Evolutionary conservation across 192 early-diverging fungal genomes (phyloP), one percentile per base, ranked within the genome.

Genomic region (Phlyctochytrium bullatum): DNA sequence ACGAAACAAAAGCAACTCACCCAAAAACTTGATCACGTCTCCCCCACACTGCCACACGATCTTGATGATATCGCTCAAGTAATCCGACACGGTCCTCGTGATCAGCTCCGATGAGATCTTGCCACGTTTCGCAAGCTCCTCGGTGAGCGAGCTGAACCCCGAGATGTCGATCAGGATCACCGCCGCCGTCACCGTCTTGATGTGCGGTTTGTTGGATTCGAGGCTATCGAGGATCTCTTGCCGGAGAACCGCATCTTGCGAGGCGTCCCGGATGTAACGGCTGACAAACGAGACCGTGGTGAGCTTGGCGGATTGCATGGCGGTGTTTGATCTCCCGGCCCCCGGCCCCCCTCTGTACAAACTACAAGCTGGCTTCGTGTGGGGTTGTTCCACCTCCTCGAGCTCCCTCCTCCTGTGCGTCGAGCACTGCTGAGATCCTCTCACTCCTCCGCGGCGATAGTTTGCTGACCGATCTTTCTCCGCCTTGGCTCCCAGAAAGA

Each of bases 21-120:
- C 70, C 70, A 31, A 61, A 32, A 72, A 72, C 59, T 72, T 72
- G 50, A 72, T 61, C 29, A 72, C 70, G 34, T 72, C 70, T 23
- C 70, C 70, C 20, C 59, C 64, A 34, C 66, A 66, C 31, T 50
- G 57, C 2, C 58, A 72, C 6, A 72, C 65, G n/a, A 72, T 66
- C 36, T 58, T 52, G 29, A 72, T 72, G 47, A 72, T 72, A 57
- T 72, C 65, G 62, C 33, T 40, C 70, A 72, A 57, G 59, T 65
- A 72, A 23, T 66, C 65, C 3, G 70, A 72, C 6, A 72, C 64
- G 0, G 70, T 59, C 40, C 66, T 62, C n/a, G 64, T 72, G 61
- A 72, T 65, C 33, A 65, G 61, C 58, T 72, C 70, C 3, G 70
- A 65, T 16, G 63, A 24, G 20, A 72, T 59, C 64, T 20, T 25